Evolutionary conservation across 2,329 filamentous ascomycete species (phyloP), one percentile per base, ranked within the genome.

Genomic region (Xylariaceae sp.): DNA sequence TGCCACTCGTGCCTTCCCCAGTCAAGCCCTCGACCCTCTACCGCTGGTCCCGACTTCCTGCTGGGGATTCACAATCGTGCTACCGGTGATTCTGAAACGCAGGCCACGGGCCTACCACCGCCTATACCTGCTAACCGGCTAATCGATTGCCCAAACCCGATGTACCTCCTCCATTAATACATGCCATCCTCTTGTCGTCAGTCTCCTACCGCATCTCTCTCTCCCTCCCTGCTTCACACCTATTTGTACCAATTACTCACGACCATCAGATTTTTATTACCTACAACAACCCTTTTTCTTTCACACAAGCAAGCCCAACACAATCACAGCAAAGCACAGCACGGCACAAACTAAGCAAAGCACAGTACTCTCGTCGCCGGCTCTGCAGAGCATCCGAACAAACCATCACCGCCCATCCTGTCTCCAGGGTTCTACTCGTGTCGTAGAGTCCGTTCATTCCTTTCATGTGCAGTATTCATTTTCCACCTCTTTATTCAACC

Each of bases 31-130:
- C 50, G n/a, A 47, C 39, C 48, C 18, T 55, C 47, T 30, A 54
- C 34, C 44, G 10, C 4, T 55, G 53, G 50, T 56, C 55, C 53
- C 53, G 50, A 57, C 53, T 63, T 61, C 58, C 56, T 56, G n/a
- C 49, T 35, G 34, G 17, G 17, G 39, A 49, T 51, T 44, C 45
- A 54, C 54, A 50, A 55, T 8, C 49, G 50, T 52, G 53, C n/a
- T 37, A 55, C 45, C 44, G 10, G 30, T 37, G 49, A 55, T 17
- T 34, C 48, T 56, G 56, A 59, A 56, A 56, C 54, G 42, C 15
- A 51, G 42, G n/a, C 48, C 53, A 49, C 48, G 18, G 30, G 37
- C 37, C 17, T 42, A 13, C 8, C 37, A 30, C n/a, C 10, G 11
- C 8, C 34, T 42, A 18, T 52, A 37, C 47, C 47, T 49, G 17